Percentiles rank a stretch among this genome's conserved stretches.
phyloP scores from a whole-genome alignment of 139 green algal genomes.

The Tetraselmis chui region DNA sequence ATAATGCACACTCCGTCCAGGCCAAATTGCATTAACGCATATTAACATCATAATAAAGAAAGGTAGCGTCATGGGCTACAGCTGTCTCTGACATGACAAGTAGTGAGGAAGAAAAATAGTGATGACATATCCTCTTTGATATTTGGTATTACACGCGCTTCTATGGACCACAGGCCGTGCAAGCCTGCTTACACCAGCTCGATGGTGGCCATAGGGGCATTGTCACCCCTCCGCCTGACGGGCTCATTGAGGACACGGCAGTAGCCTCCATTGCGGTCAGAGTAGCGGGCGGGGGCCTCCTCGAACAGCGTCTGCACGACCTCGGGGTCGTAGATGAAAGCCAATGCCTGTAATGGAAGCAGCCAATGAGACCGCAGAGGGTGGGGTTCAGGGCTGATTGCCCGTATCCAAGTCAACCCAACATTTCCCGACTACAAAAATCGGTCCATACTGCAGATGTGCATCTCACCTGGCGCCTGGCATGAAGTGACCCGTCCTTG shows the following conservation, averaged over 20 bases:
- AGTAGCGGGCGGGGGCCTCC: constrained; percentile 72
- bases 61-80: no score
- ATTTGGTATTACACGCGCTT: neutral
- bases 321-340: constrained; percentile 88
- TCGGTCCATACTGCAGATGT: no score
- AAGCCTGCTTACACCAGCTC: constrained; percentile 76
- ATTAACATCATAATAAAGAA: no score
- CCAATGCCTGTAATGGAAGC: constrained; percentile 81
- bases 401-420: no score
- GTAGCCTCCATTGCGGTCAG: constrained; percentile 84
- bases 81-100: no score
- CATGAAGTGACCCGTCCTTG: constrained; percentile 83
- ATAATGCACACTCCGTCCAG: no score
- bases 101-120: no score
- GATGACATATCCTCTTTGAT: no score
- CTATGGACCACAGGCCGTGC: neutral
- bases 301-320: constrained; percentile 88
- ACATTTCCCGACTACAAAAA: no score
- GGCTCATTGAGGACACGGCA: constrained; percentile 68
- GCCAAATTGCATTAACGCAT: no score
- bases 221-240: constrained; percentile 67
- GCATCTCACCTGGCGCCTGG: constrained; percentile 68
- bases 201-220: constrained; percentile 90
- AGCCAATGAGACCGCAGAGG: no score
- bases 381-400: no score